Evolutionary conservation across 164 flowering plant genomes (phyloP), one percentile per base, ranked within the genome.

Genomic region (Litsea cubeba): DNA sequence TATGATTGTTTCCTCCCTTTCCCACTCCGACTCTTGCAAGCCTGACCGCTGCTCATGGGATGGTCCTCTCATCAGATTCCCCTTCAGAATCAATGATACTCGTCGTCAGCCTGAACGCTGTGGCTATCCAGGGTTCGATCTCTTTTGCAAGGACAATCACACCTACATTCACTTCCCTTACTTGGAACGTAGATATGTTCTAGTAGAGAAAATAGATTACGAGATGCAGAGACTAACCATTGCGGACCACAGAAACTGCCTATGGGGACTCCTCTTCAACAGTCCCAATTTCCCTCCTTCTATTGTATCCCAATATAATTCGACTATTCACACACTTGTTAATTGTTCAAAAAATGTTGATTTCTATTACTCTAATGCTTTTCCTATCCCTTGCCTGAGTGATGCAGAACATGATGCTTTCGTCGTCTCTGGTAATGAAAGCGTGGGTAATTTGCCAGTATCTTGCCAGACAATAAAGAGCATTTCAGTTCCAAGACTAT

Each of bases 361-460:
- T 8, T 23, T 11, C 40, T 0, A 6, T 5, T 2, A 5, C 0
- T 35, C 0, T 22, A 0, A 0, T 8, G 0, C 0, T 24, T 12
- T 3, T 11, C 8, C 0, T 5, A 24, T 63, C 14, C 15, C 28
- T 63, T 63, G 66, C 32, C 12, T 63, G 12, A 63, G 66, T 25
- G 66, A 22, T 26, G 4, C 8, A 26, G 66, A 63, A 63, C 25
- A 63, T 63, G 28, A 63, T 24, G 66, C 25, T 63, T 22, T 63
- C 66, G 15, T 63, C 14, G 3, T 12, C 12, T 0, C 11, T 24
- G 2, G 0, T 24, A 1, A 2, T 63, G 0, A 28, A 1, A 28
- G 30, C 7, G 0, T 35, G 46, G 0, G 10, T 35, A 6, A 0
- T 0, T 7, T 63, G 28, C 66, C 66, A 5, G 28, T 14, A 3